phyloP scores from a whole-genome alignment of 2,329 filamentous ascomycete species.

The Phyllosticta paracitricarpa region DNA sequence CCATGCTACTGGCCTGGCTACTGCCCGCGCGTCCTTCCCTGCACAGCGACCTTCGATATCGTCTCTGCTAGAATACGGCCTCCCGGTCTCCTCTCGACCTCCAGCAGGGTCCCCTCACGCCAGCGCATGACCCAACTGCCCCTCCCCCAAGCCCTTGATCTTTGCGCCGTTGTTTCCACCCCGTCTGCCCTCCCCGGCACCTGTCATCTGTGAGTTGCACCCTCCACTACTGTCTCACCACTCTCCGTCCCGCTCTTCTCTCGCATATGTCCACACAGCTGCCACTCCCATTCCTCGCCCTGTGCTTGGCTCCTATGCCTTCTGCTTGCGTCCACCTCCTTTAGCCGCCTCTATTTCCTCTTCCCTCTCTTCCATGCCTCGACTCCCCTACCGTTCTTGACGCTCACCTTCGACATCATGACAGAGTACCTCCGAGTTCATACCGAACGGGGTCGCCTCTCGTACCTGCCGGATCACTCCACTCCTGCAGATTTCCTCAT shows the following conservation, averaged over 20 bases:
- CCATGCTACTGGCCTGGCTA: background rate
- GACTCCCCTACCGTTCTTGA: conserved; percentile 1
- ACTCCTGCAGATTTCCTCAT: conserved; percentile 6
- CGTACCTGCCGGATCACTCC: conserved; percentile 27
- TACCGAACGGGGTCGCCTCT: conserved; percentile 27
- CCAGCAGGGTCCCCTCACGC: too few relatives aligned
- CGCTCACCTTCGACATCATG: conserved; percentile 21
- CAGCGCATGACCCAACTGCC: background rate
- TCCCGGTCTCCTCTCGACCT: background rate
- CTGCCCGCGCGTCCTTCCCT: background rate
- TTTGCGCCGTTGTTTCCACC: background rate
- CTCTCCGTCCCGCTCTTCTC: background rate
- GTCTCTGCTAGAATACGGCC: background rate
- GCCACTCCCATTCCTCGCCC: background rate
- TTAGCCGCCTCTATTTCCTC: background rate
- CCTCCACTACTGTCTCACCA: background rate
- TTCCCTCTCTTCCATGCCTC: background rate
- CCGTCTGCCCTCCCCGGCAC: background rate
- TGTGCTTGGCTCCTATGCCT: background rate
- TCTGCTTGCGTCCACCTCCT: background rate
- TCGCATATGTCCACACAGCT: background rate
- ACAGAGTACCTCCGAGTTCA: conserved; percentile 30
- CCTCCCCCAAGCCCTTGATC: background rate
- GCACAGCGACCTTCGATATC: background rate
- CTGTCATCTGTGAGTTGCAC: background rate